Percentiles rank a stretch among this genome's conserved stretches.
These are phyloP conservation scores for Colletotrichum karsti DNA, from an alignment of 2,329 filamentous ascomycete species.

Conservation along the genomic window DNA sequence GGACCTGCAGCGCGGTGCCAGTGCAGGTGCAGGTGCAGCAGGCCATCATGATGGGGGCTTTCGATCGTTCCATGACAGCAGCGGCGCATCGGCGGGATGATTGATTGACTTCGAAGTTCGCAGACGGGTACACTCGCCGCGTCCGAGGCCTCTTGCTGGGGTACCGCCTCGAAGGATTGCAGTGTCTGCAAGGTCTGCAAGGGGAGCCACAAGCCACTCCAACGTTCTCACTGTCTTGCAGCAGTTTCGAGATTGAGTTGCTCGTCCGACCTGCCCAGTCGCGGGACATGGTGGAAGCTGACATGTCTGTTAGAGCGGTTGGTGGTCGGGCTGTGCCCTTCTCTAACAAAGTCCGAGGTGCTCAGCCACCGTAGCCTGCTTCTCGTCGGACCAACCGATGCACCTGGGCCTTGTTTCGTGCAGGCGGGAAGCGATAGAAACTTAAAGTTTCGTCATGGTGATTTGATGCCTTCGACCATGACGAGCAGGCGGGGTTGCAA, in stretches of 20 bases:
- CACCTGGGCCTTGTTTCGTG: slow-evolving; percentile 8
- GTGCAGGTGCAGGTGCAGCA: no score
- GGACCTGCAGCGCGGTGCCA: slow-evolving; percentile 8
- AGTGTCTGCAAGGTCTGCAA: slow-evolving; percentile 6
- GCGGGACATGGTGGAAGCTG: background rate
- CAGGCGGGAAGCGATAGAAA: slow-evolving; percentile 5
- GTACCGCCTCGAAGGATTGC: slow-evolving; percentile 4
- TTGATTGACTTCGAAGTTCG: background rate
- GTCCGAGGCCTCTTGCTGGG: background rate
- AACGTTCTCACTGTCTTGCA: background rate
- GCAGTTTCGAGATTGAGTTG: background rate
- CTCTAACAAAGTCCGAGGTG: background rate
- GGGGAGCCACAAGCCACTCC: slow-evolving; percentile 16
- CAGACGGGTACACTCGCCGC: slow-evolving; percentile 12
- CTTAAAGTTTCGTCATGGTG: slow-evolving; percentile 9
- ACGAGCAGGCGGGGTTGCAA: slow-evolving; percentile 14
- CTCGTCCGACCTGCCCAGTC: slow-evolving; percentile 2
- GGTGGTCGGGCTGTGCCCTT: slow-evolving; percentile 12
- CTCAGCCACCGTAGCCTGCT: slow-evolving; percentile 22
- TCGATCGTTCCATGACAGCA: background rate
- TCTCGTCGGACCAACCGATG: slow-evolving; percentile 16
- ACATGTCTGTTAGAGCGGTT: background rate
- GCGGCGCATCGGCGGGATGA: background rate
- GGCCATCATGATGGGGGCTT: background rate
- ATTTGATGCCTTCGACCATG: background rate